These are phyloP conservation scores for Hypomyces perniciosus DNA, from an alignment of 2,329 filamentous ascomycete genomes.

Conservation along the genomic window DNA sequence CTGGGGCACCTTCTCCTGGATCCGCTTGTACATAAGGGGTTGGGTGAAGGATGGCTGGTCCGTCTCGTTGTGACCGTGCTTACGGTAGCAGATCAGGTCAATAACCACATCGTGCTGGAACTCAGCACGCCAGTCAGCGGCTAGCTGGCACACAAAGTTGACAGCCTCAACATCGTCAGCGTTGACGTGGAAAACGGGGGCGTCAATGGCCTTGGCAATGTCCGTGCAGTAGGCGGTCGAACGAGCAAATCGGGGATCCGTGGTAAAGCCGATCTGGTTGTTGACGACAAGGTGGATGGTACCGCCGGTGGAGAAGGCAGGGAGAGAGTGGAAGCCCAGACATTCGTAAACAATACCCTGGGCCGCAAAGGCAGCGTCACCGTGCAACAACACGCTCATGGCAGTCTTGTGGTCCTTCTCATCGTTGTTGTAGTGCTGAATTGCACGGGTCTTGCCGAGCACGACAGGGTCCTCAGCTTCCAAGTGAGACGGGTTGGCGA, in stretches of 20 bases:
- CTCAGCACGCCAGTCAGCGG: constrained; percentile 95
- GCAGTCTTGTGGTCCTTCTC: constrained; percentile 82
- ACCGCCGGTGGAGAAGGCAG: constrained; percentile 93
- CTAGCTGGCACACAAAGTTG: constrained; percentile 96
- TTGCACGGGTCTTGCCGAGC: constrained; percentile 92
- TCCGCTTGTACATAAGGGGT: constrained; percentile 98
- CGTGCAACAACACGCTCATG: constrained; percentile 94
- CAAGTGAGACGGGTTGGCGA: constrained; percentile 96
- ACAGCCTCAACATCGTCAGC: constrained; percentile 97
- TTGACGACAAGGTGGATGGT: constrained; percentile 97
- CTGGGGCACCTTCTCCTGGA: constrained; percentile 74
- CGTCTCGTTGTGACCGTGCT: constrained; percentile 98
- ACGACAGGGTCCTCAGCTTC: constrained; percentile 98
- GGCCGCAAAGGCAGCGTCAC: constrained; percentile 92
- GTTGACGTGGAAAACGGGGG: constrained; percentile 98
- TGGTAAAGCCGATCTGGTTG: constrained; percentile 99
- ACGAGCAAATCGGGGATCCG: constrained; percentile 92
- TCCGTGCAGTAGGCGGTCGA: constrained; percentile 99
- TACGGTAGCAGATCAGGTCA: constrained; percentile 97
- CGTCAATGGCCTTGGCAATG: constrained; percentile 97
- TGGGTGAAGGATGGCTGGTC: constrained; percentile 99
- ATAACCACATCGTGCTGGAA: constrained; percentile 99
- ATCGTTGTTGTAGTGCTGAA: constrained; percentile 98
- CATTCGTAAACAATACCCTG: constrained; percentile 99
- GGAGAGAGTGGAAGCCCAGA: constrained; percentile 92